Base-by-base conservation (phyloP, 805 yeast genomes). In the Tetrapisispora nanseiensis region DNA sequence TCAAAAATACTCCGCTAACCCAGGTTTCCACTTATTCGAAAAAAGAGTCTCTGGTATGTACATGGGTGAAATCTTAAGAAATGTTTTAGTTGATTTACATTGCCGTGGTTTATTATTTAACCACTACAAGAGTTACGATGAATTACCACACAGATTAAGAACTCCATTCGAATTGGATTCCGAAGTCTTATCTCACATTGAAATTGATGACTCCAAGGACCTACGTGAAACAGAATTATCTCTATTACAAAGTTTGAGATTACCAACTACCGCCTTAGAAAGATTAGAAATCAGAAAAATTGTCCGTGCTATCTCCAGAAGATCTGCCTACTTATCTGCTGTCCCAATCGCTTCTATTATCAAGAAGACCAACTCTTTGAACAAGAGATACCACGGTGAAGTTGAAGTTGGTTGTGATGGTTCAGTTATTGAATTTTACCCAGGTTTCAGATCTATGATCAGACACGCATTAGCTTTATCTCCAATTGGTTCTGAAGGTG, bases 391-490 rank as follows among this genome's bases (percentile, higher is more conserved):
- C 51, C 84, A 82, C 53, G 77, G 75, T 46, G 85, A 80, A 55
- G 86, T 90, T 39, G 97, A 90, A 61, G 76, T 92, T 50, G 97
- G 97, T 45, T 89, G 89, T 46, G 97, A 90, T 63, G 98, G 98
- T 29, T 81, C 95, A 3, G 92, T 90, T 42, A 82, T 90, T 39
- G 95, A 90, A 65, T 83, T 76, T 58, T 92, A 89, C 63, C 98
- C 98, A 15, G 89, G 90, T 21, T 90, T 83, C 67, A 79, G 82
- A 66, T 75, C 80, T 11, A 75, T 76, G 73, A 68, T 90, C 48
- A 76, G 90, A 57, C 86, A 84, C 49, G 95, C 95, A 0, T 66
- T 89, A 48, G 69, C 79, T 0, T 57, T 75, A 48, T 75, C 85
- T 33, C 78, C 80, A 49, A 72, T 89, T 33, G 89, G 89, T 43